A percentile compares a stretch with the other conserved stretches of the same genome.
Evolutionary conservation across 2,329 filamentous ascomycete genomes (phyloP).

Genomic region (Myriangium duriaei): DNA sequence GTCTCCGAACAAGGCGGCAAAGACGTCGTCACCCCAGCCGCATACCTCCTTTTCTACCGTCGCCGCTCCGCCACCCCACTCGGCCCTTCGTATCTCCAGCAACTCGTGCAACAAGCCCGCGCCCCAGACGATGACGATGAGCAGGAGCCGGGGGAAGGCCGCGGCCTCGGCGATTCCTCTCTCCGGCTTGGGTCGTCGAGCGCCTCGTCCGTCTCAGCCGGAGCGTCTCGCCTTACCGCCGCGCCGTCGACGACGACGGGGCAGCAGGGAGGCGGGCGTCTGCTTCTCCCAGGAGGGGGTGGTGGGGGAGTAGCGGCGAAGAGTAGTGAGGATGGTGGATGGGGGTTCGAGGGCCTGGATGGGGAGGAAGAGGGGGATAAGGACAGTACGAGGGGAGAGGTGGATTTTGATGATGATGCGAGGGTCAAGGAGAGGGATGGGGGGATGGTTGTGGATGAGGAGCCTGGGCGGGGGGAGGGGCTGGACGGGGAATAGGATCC

Average conservation of each 20-base stretch:
- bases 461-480: neutral
- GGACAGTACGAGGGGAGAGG: no score
- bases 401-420: no score
- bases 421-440: no score
- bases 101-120: constrained; percentile 54
- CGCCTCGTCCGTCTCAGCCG: constrained; percentile 68
- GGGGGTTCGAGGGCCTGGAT: constrained; percentile 3
- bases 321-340: constrained; percentile 15
- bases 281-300: constrained; percentile 23
- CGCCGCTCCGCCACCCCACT: constrained; percentile 65
- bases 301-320: constrained; percentile 8
- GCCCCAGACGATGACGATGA: constrained; percentile 33
- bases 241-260: neutral
- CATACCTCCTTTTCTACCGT: constrained; percentile 93
- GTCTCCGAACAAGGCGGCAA: constrained; percentile 51
- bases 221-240: constrained; percentile 18
- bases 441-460: neutral
- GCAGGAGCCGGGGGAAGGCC: constrained; percentile 61
- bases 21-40: constrained; percentile 58
- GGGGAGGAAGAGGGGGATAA: constrained; percentile 6
- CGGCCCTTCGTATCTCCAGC: constrained; percentile 62
- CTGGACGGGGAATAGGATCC: neutral
- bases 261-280: neutral
- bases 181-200: constrained; percentile 86
- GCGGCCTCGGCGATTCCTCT: constrained; percentile 76